Evolutionary conservation across 176 grass and related monocot species (phyloP).

Genomic region (Aegilops sharonensis): DNA sequence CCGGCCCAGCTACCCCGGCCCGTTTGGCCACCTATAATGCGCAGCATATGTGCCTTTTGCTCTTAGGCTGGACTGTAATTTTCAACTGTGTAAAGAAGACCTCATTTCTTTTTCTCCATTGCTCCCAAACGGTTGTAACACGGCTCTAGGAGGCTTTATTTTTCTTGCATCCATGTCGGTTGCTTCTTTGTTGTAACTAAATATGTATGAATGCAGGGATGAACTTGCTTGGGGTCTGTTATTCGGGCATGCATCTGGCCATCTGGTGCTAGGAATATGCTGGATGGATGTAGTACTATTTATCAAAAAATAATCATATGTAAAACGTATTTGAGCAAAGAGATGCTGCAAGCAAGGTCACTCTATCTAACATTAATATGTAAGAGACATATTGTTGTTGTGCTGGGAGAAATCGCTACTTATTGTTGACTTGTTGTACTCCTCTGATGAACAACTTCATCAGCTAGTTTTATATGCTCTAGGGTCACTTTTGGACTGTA

Average conservation of each 20-base stretch:
- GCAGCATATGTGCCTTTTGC: not conserved
- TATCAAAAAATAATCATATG: not conserved
- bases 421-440: not conserved
- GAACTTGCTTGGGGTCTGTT: not conserved
- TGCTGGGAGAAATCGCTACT: not conserved
- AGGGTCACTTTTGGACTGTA: not conserved
- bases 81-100: not conserved
- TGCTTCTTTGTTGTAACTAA: not conserved
- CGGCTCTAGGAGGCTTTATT: not conserved
- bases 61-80: not conserved
- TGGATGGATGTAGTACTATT: not conserved
- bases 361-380: not conserved
- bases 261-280: not conserved
- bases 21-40: too few relatives aligned
- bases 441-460: not conserved
- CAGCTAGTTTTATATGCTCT: not conserved
- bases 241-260: not conserved
- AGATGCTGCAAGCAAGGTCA: not conserved
- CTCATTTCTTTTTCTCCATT: not conserved
- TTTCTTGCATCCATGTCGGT: not conserved
- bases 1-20: too few relatives aligned
- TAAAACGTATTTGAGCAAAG: not conserved
- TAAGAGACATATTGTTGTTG: not conserved
- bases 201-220: not conserved
- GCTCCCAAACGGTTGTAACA: not conserved